Evolutionary conservation across 805 yeast genomes (phyloP).

Genomic region (Yarrowia porcina): DNA sequence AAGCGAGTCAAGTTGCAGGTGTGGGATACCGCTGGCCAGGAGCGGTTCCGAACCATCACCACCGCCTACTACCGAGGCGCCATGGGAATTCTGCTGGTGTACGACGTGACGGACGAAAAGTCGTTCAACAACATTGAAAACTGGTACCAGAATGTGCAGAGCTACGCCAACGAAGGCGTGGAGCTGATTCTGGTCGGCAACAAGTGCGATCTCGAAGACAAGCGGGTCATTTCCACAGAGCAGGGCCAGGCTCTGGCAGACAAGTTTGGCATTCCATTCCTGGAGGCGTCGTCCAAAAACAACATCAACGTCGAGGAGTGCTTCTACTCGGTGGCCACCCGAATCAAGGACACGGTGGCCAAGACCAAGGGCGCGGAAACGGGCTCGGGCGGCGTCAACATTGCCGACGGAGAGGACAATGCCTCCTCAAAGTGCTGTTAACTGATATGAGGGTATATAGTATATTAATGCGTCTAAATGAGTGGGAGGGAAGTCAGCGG

Average conservation of each 20-base stretch:
- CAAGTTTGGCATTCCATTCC: conserved; percentile 82
- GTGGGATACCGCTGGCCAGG: conserved; percentile 99
- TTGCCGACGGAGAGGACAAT: conserved; percentile 35
- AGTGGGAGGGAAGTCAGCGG: no score
- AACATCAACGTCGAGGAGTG: conserved; percentile 89
- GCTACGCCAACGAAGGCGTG: conserved; percentile 95
- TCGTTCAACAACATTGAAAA: conserved; percentile 89
- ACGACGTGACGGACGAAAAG: conserved; percentile 96
- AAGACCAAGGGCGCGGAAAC: conserved; percentile 37
- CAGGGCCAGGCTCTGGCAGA: conserved; percentile 88
- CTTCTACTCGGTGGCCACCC: conserved; percentile 81
- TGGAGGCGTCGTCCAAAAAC: conserved; percentile 95
- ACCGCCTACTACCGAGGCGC: conserved; percentile 98
- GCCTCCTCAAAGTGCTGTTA: conserved; percentile 39
- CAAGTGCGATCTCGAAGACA: conserved; percentile 86
- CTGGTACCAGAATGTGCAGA: conserved; percentile 94
- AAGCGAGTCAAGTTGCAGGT: conserved; percentile 90
- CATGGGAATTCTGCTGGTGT: conserved; percentile 94
- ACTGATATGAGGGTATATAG: conserved; percentile 23
- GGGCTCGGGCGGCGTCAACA: conserved; percentile 29
- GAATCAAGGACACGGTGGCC: conserved; percentile 69
- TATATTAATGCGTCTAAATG: no score
- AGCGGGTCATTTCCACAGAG: conserved; percentile 81
- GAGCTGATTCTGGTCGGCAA: conserved; percentile 92
- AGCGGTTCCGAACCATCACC: conserved; percentile 94